Percentiles rank a stretch among this genome's conserved stretches.
Conservation (phyloP, 176 grass and related monocot genomes). For the Ensete glaucum region DNA sequence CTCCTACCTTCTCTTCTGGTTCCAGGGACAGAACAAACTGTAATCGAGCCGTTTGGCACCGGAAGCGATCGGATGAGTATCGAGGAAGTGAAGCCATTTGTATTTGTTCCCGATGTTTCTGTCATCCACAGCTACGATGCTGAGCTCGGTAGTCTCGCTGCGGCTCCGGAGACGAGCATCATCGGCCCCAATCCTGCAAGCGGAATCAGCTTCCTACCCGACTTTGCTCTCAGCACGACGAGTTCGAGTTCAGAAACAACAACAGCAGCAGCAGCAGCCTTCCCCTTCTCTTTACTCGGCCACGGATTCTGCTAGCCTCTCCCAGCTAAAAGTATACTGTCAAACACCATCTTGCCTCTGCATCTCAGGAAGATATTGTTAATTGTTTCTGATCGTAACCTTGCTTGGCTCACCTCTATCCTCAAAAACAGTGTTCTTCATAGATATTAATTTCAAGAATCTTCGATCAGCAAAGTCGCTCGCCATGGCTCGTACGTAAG, state of each 20-base stretch:
- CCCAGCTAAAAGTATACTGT: neutral
- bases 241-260: constrained; percentile 18
- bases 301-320: constrained; percentile 37
- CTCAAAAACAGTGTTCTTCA: neutral
- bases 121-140: neutral
- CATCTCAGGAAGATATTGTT: neutral
- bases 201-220: neutral
- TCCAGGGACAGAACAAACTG: neutral
- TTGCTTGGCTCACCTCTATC: neutral
- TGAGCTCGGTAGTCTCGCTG: constrained; percentile 8
- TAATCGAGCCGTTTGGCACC: neutral
- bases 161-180: neutral
- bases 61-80: neutral
- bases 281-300: constrained; percentile 63
- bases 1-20: neutral
- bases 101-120: neutral
- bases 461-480: neutral
- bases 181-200: neutral
- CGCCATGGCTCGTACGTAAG: too few species aligned
- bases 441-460: neutral
- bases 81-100: neutral
- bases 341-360: too few species aligned
- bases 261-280: constrained; percentile 22
- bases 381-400: neutral
- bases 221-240: constrained; percentile 15